Conservation (phyloP, 257 asterid genomes). For the Leptodermis oblonga region DNA sequence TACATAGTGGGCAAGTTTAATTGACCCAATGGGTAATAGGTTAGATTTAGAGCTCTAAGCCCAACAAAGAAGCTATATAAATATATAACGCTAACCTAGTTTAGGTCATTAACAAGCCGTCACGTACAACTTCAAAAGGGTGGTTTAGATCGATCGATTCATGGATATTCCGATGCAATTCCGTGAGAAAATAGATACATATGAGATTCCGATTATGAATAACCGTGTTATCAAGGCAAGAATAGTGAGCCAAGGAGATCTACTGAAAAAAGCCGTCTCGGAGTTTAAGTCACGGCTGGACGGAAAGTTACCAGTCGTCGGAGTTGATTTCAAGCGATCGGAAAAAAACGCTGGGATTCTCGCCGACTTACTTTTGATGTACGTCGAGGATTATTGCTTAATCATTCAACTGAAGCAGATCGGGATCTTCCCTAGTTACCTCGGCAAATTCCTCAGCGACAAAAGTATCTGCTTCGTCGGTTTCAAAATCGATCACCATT, state of each 20-base stretch:
- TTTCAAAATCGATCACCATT: background rate
- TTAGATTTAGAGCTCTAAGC: no score
- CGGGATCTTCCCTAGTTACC: background rate
- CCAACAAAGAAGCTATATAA: no score
- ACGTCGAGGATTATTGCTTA: background rate
- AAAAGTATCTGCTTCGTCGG: background rate
- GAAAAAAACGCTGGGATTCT: fast-evolving
- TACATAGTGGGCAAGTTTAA: no score
- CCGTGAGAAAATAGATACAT: background rate
- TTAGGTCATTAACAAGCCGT: no score
- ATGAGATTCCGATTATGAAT: background rate
- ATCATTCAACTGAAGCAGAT: background rate
- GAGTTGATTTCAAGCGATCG: background rate
- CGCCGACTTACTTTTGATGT: background rate
- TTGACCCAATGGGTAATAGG: no score
- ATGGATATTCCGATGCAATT: background rate
- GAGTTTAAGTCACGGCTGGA: background rate
- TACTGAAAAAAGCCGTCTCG: background rate
- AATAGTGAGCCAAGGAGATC: background rate
- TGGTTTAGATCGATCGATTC: no score
- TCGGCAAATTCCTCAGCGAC: background rate
- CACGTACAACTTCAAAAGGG: no score
- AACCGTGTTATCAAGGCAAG: background rate
- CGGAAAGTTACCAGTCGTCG: background rate
- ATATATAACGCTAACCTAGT: no score